phyloP scores from a whole-genome alignment of 306 rosid species.

The Myrica gale region DNA sequence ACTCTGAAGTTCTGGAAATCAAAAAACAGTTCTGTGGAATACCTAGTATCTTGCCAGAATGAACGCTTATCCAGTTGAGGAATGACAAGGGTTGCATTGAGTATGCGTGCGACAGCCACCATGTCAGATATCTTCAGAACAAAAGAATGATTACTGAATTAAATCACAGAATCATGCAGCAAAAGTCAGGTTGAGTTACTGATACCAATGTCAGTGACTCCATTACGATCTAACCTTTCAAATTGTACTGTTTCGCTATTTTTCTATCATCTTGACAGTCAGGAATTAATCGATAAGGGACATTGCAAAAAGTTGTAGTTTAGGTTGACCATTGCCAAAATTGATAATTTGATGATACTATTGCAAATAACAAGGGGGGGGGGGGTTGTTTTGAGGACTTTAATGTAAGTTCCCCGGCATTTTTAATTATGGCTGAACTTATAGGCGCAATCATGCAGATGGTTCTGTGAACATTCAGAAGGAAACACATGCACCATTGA shows the following conservation, averaged over 20 bases:
- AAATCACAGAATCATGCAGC: background rate
- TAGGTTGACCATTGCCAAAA: too few relatives aligned
- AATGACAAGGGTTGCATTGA: slow-evolving; percentile 89
- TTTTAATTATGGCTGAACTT: background rate
- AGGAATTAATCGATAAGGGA: too few relatives aligned
- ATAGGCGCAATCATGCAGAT: background rate
- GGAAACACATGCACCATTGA: background rate
- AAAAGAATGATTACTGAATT: slow-evolving; percentile 24
- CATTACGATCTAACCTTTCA: too few relatives aligned
- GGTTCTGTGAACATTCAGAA: background rate
- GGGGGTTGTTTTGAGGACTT: too few relatives aligned
- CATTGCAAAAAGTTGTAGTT: too few relatives aligned
- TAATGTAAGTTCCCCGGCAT: too few relatives aligned
- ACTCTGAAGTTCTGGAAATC: slow-evolving; percentile 18
- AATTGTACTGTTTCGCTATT: too few relatives aligned
- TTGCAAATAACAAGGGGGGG: too few relatives aligned
- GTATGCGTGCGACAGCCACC: slow-evolving; percentile 86
- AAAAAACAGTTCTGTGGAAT: slow-evolving; percentile 19
- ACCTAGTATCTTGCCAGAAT: slow-evolving; percentile 93
- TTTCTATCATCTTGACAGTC: too few relatives aligned
- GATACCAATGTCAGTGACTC: slow-evolving; percentile 7
- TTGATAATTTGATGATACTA: too few relatives aligned
- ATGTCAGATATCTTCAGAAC: slow-evolving; percentile 75
- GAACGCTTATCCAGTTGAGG: slow-evolving; percentile 91
- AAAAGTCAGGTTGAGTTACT: background rate